Evolutionary conservation across 1,284 basidiomycete genomes (phyloP), one percentile per base, ranked within the genome.

Genomic region (Melampsora larici-populina): DNA sequence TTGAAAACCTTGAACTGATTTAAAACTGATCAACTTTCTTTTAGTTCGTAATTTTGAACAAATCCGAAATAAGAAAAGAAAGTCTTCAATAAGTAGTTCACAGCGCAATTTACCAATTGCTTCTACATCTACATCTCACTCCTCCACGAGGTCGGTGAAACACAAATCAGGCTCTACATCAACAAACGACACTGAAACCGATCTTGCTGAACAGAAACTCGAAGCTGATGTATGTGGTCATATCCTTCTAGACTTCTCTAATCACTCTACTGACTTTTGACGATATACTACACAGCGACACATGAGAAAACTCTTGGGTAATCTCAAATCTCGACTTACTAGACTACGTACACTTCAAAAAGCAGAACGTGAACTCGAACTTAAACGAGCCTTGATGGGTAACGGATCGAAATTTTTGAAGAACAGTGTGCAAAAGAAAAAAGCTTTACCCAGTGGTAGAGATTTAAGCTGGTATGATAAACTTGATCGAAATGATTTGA

Each of bases 391-490:
- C 33, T 48, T 76, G 66, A 76, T 76, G 74, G 74, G 74, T 43
- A 76, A 76, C 31, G 74, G 74, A 17, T 68, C 74, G 18, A 76
- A 76, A 60, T 69, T 69, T 31, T 46, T 68, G 7, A 69, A 69
- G 58, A 15, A 55, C 55, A 46, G 33, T 49, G 29, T 26, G 21
- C 55, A 66, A 31, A 62, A 48, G 40, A 46, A 66, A 40, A 55
- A 75, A 26, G 48, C 26, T 17, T 51, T 75, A 31, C 31, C 43
- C 0, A 63, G 40, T 43, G 74, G 74, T n/a, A 64, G 74, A 24
- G 74, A 76, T 62, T 60, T 76, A 29, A 76, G 74, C 48, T 76
- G 74, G 74, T 76, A 76, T 36, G 74, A 76, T 63, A 76, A 76
- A 51, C 29, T 76, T 51, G 74, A 76, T 48, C 51, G 74, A n/a